These are phyloP conservation scores for Nicotiana otophora DNA, from an alignment of 257 asterid genomes.

Conservation along the genomic window DNA sequence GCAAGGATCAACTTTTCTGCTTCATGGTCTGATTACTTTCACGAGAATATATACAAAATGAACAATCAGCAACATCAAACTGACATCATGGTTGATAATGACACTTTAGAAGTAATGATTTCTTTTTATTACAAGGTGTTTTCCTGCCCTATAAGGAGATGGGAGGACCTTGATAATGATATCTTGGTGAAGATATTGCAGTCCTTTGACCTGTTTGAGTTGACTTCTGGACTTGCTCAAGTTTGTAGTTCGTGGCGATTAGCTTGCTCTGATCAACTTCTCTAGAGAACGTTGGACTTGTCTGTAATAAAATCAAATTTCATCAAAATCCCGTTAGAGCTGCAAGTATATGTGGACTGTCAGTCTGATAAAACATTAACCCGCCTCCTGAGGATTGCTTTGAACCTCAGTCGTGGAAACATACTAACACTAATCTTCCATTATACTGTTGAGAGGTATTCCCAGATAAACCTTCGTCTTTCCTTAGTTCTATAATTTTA, in stretches of 20 bases:
- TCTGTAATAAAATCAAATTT: constrained; percentile 57
- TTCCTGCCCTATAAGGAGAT: constrained; percentile 27
- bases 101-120: not conserved
- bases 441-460: constrained; percentile 73
- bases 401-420: constrained; percentile 58
- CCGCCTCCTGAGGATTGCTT: constrained; percentile 57
- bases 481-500: not conserved
- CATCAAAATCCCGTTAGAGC: constrained; percentile 69
- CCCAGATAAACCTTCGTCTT: not conserved
- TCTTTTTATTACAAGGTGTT: not conserved
- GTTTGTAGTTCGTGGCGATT: constrained; percentile 68
- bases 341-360: constrained; percentile 70
- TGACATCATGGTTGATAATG: not conserved
- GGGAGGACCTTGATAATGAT: constrained; percentile 75
- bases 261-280: constrained; percentile 64
- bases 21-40: not conserved
- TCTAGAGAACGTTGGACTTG: constrained; percentile 60
- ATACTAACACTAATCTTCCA: constrained; percentile 60
- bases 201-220: constrained; percentile 38
- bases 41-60: not conserved
- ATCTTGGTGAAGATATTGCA: constrained; percentile 55
- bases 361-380: constrained; percentile 69
- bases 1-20: not conserved
- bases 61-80: not conserved
- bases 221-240: constrained; percentile 51